A percentile compares a stretch with the other conserved stretches of the same genome.
Conservation (phyloP, 176 grass and related monocot species). For the Triticum aestivum region IWGSC_CS_RefSeq_v2.1 NC_057795.1:297326445-297326944, state of each 20-base stretch:
- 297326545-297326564: not conserved
- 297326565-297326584: not conserved
- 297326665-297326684: not conserved
- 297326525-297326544: not conserved
- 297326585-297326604: not conserved
- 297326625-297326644: not conserved
- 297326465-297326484: too few species aligned
- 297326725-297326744: not conserved
- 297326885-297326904: not conserved
- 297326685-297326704: not conserved
- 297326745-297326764: not conserved
- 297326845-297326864: not conserved
- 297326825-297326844: not conserved
- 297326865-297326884: slow-evolving; percentile 11
- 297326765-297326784: slow-evolving; percentile 15
- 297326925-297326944: not conserved
- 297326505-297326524: not conserved
- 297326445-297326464: not conserved
- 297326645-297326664: not conserved
- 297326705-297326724: not conserved
- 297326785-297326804: slow-evolving; percentile 5
- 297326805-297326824: not conserved
- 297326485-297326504: not conserved
- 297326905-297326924: not conserved
- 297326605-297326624: not conserved